These are phyloP conservation scores for Globisporangium nunn DNA, from an alignment of 352 stramenopile genomes.

Conservation along the genomic window DNA sequence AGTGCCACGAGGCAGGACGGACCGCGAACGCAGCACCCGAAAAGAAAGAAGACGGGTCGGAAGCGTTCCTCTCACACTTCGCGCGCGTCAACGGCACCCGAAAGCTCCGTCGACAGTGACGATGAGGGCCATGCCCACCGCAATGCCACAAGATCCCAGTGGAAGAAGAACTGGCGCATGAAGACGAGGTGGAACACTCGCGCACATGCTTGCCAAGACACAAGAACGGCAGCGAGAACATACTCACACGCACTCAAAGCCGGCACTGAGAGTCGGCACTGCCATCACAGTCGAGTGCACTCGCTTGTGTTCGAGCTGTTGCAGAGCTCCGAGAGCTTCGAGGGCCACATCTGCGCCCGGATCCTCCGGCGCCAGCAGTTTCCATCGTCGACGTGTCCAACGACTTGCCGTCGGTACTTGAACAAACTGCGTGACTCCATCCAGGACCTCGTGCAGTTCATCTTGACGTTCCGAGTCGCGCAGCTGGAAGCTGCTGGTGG, in stretches of 20 bases:
- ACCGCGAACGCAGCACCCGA: neutral
- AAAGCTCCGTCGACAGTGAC: neutral
- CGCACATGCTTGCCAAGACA: neutral
- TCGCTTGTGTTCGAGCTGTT: constrained; percentile 17
- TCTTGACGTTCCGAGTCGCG: constrained; percentile 21
- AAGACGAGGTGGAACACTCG: neutral
- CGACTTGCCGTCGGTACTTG: constrained; percentile 16
- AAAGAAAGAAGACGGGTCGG: neutral
- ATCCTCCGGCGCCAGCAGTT: constrained; percentile 14
- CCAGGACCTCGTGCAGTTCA: constrained; percentile 25
- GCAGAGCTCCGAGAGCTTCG: constrained; percentile 14
- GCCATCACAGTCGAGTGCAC: neutral
- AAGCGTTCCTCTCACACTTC: neutral
- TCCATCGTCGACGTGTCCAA: neutral
- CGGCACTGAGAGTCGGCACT: neutral
- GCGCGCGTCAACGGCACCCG: neutral
- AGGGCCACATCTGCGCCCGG: constrained; percentile 18
- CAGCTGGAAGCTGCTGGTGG: constrained; percentile 7
- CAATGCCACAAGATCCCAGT: neutral
- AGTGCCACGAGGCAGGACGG: neutral
- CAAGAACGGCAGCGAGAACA: neutral
- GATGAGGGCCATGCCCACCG: neutral
- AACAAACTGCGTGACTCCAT: constrained; percentile 25
- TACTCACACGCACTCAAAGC: neutral
- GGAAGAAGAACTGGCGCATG: neutral